Evolutionary conservation across 2,329 filamentous ascomycete genomes (phyloP).

Genomic region (Xylaria sp.): DNA sequence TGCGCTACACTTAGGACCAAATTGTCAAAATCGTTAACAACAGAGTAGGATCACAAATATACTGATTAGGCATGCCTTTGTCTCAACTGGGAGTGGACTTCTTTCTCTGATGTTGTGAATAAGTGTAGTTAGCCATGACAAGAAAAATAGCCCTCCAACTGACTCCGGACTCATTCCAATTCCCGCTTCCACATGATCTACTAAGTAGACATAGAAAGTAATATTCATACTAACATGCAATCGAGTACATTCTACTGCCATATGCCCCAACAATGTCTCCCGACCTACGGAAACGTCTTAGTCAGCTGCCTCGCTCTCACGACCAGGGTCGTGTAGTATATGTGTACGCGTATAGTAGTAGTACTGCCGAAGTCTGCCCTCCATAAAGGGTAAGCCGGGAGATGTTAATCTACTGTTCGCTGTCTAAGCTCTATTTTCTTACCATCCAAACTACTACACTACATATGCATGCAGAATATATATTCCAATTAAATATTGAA

Average conservation of each 20-base stretch:
- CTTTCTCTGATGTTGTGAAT: constrained; percentile 3
- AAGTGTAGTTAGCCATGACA: constrained; percentile 9
- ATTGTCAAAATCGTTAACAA: constrained; percentile 16
- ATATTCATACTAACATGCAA: neutral
- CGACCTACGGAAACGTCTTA: constrained; percentile 16
- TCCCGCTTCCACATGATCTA: constrained; percentile 7
- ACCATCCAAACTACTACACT: neutral
- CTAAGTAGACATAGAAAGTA: constrained; percentile 4
- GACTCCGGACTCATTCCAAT: constrained; percentile 1
- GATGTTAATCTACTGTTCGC: constrained; percentile 16
- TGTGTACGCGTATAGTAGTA: neutral
- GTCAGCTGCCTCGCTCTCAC: constrained; percentile 31
- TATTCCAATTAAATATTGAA: constrained; percentile 22
- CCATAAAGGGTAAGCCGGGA: constrained; percentile 31
- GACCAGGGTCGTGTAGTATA: constrained; percentile 21
- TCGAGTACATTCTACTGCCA: constrained; percentile 16
- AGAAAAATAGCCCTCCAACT: constrained; percentile 6
- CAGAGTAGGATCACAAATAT: constrained; percentile 2
- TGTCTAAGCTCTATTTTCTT: constrained; percentile 1
- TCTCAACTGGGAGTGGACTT: constrained; percentile 20
- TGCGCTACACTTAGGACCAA: neutral
- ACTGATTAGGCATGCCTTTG: too few species aligned
- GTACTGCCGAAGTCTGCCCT: constrained; percentile 22
- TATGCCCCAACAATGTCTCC: constrained; percentile 8
- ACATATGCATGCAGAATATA: constrained; percentile 1